Evolutionary conservation across 331 rosid genomes (phyloP).

Genomic region (Saraca asoca): DNA sequence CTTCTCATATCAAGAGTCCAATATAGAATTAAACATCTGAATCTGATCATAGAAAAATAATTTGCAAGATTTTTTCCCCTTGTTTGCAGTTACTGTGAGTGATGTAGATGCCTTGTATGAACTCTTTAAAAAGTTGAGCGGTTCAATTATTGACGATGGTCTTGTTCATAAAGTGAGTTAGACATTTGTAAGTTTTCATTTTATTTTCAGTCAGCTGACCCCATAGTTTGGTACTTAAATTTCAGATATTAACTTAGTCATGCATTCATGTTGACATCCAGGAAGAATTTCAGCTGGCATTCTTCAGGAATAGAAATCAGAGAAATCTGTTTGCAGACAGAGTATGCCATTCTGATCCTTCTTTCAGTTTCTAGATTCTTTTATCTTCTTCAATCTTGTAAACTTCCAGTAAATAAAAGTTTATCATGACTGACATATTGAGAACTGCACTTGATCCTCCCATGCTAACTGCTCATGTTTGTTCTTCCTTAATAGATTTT

Average conservation of each 20-base stretch:
- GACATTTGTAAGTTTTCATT: background rate
- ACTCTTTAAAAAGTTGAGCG: conserved; percentile 82
- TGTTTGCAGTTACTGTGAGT: conserved; percentile 62
- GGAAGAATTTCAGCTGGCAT: conserved; percentile 98
- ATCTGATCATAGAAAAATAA: background rate
- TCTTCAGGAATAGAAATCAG: conserved; percentile 62
- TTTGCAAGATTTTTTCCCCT: background rate
- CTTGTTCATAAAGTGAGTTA: conserved; percentile 75
- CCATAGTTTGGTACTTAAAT: conserved; percentile 4
- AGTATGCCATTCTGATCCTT: conserved; percentile 52
- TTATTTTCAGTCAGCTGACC: conserved; percentile 8
- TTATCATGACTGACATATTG: background rate
- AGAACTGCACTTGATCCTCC: background rate
- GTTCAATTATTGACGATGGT: conserved; percentile 72
- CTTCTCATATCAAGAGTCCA: too few species aligned
- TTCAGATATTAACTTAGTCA: conserved; percentile 19
- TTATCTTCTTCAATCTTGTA: conserved; percentile 19
- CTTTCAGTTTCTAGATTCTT: conserved; percentile 6
- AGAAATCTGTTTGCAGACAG: conserved; percentile 83
- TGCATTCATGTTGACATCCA: conserved; percentile 37
- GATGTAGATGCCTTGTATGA: conserved; percentile 81
- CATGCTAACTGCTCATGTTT: conserved; percentile 24
- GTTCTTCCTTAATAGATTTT: conserved; percentile 57
- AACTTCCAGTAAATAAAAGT: background rate
- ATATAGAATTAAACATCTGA: too few species aligned